Conservation (phyloP, 2,329 filamentous ascomycete species). For the Stagonosporopsis chrysanthemi region DNA sequence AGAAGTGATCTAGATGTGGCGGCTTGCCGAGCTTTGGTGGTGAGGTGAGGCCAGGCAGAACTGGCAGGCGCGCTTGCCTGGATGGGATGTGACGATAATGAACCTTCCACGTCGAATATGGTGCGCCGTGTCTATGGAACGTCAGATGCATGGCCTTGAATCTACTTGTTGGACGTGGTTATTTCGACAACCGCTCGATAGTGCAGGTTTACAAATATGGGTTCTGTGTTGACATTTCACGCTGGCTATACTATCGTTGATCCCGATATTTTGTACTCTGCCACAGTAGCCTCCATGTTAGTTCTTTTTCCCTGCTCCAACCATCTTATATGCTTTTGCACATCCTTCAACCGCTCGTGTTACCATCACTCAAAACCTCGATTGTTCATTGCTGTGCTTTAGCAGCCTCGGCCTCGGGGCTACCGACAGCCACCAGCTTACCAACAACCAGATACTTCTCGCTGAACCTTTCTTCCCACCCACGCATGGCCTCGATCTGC, state of each 20-base stretch:
- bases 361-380: not conserved
- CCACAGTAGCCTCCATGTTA: not conserved
- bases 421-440: slow-evolving; percentile 73
- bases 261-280: not conserved
- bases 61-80: slow-evolving; percentile 20
- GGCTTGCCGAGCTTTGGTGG: not conserved
- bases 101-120: not conserved
- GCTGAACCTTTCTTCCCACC: slow-evolving; percentile 92
- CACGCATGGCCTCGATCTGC: slow-evolving; percentile 81
- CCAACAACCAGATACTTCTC: slow-evolving; percentile 98
- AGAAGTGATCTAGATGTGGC: too few species aligned
- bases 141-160: not conserved
- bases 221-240: not conserved
- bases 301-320: not conserved
- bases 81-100: not conserved
- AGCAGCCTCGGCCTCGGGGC: slow-evolving; percentile 59
- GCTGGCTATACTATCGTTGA: not conserved
- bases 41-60: slow-evolving; percentile 15
- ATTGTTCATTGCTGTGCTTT: slow-evolving; percentile 28
- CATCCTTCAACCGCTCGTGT: not conserved
- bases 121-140: not conserved
- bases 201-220: not conserved
- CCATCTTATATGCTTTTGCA: not conserved
- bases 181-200: not conserved
- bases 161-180: not conserved